phyloP scores from a whole-genome alignment of 345 rosid species.

The Gossypium bickii region DNA sequence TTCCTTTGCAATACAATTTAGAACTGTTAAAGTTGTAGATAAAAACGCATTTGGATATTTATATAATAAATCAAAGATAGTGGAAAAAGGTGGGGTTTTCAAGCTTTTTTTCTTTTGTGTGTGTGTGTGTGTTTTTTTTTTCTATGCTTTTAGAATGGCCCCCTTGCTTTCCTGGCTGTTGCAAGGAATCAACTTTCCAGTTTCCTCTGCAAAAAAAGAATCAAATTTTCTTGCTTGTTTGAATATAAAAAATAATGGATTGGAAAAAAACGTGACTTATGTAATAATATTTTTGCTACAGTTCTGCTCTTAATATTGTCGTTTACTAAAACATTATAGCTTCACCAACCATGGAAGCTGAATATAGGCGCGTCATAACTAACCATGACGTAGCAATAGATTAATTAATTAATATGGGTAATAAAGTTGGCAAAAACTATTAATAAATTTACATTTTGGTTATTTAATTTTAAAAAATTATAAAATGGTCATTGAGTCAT shows the following conservation, averaged over 20 bases:
- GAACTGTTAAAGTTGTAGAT: neutral
- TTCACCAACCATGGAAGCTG: neutral
- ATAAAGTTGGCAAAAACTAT: too few relatives aligned
- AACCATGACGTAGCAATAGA: neutral
- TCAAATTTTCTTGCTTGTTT: neutral
- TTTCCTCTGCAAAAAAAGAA: neutral
- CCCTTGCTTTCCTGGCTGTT: constrained; percentile 11
- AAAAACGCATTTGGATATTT: neutral
- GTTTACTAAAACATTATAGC: neutral
- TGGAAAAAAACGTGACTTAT: neutral
- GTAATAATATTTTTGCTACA: too few relatives aligned
- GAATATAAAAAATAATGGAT: neutral
- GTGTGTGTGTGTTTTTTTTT: neutral
- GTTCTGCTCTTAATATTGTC: neutral
- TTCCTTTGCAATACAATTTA: neutral
- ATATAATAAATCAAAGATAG: neutral
- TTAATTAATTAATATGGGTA: too few relatives aligned
- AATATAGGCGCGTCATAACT: neutral
- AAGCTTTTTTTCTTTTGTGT: neutral
- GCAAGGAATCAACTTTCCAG: constrained; percentile 15
- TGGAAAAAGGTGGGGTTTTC: constrained; percentile 1
- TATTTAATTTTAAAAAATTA: too few relatives aligned
- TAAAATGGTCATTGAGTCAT: too few relatives aligned
- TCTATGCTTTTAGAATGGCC: neutral
- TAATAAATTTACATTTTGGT: too few relatives aligned